Evolutionary conservation across 352 stramenopile species (phyloP).

Genomic region (Phytophthora chlamydospora): DNA sequence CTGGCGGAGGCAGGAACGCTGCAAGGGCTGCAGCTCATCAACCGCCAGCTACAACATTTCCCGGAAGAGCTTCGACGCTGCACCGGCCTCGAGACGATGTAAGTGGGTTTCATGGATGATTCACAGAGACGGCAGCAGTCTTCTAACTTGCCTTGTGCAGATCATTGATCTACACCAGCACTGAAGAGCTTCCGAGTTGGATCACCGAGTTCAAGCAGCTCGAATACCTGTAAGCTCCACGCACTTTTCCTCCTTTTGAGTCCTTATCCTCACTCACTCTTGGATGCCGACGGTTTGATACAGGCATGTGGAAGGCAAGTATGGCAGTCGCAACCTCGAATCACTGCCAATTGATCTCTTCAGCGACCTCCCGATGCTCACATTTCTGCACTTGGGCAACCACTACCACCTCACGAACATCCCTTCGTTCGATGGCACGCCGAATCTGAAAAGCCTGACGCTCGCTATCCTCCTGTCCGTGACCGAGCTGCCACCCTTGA

Average conservation of each 20-base stretch:
- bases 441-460: conserved; percentile 16
- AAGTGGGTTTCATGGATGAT: background rate
- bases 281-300: too few species aligned
- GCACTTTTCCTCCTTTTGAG: background rate
- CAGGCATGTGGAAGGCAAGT: conserved; percentile 30
- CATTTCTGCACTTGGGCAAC: conserved; percentile 24
- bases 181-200: conserved; percentile 18
- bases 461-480: conserved; percentile 20
- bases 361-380: conserved; percentile 17
- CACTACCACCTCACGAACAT: conserved; percentile 14
- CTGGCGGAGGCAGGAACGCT: conserved; percentile 15
- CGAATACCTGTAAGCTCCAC: conserved; percentile 12
- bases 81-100: conserved; percentile 3
- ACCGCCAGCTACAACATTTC: conserved; percentile 10
- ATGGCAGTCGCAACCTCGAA: conserved; percentile 16
- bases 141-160: background rate
- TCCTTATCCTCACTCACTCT: background rate
- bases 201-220: conserved; percentile 21
- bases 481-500: conserved; percentile 16
- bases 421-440: conserved; percentile 12
- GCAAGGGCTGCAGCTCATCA: conserved; percentile 25
- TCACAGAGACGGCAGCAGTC: too few species aligned
- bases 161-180: conserved; percentile 28
- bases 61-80: conserved; percentile 23
- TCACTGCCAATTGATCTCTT: conserved; percentile 14